A percentile compares a stretch with the other conserved stretches of the same genome.
Conservation (phyloP, 352 stramenopile species). For the Phytophthora ohioensis region DNA sequence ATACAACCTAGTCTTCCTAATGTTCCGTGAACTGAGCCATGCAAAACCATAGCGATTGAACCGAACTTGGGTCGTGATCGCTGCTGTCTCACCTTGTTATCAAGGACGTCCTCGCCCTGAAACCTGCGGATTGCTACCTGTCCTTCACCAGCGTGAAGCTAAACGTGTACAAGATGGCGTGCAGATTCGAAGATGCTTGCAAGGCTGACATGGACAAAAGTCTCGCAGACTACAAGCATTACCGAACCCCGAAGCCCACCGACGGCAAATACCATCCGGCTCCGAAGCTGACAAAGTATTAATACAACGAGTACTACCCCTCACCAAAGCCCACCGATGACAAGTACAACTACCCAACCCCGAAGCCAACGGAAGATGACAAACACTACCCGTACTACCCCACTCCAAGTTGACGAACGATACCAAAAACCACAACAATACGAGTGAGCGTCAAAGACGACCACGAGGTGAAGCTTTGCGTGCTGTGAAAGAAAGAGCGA, state of each 20-base stretch:
- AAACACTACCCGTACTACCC: conserved; percentile 5
- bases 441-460: conserved; percentile 15
- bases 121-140: conserved; percentile 36
- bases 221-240: conserved; percentile 10
- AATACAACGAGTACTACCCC: conserved; percentile 2
- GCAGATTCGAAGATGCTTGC: conserved; percentile 19
- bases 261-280: conserved; percentile 15
- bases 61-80: neutral
- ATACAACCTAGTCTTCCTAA: conserved; percentile 6
- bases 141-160: conserved; percentile 29
- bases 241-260: neutral
- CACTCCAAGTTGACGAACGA: conserved; percentile 8
- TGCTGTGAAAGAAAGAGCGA: conserved; percentile 9
- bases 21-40: neutral
- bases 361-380: neutral
- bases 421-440: conserved; percentile 14
- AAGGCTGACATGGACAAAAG: conserved; percentile 4
- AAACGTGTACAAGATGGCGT: conserved; percentile 31
- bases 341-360: conserved; percentile 13
- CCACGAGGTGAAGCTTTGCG: neutral
- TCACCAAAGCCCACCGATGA: conserved; percentile 1
- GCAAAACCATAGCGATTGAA: neutral
- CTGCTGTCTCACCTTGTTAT: conserved; percentile 22
- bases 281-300: conserved; percentile 23
- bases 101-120: conserved; percentile 31